Percentiles rank a stretch among this genome's conserved stretches.
Evolutionary conservation across 805 yeast species (phyloP).

Genomic region (Allodekkera sacchari): DNA sequence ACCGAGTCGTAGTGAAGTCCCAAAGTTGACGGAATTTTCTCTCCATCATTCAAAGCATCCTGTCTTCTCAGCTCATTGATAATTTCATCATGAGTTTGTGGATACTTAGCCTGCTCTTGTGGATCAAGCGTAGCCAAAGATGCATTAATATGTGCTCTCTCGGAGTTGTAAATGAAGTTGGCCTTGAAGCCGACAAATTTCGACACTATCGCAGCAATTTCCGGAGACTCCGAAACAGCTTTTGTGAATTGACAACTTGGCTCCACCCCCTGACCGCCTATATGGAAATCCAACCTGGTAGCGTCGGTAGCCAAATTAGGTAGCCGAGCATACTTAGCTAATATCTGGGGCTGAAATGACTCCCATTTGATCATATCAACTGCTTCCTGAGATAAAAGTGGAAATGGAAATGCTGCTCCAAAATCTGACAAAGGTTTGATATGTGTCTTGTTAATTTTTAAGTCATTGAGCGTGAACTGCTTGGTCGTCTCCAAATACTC

Average conservation of each 20-base stretch:
- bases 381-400: conserved; percentile 51
- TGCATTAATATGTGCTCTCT: conserved; percentile 42
- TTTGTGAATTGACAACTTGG: conserved; percentile 34
- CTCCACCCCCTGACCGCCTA: conserved; percentile 41
- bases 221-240: conserved; percentile 45
- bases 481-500: conserved; percentile 29
- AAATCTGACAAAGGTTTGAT: conserved; percentile 23
- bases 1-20: conserved; percentile 41
- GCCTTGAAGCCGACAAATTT: conserved; percentile 43
- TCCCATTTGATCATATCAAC: conserved; percentile 47
- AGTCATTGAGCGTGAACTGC: conserved; percentile 28
- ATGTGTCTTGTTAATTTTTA: conserved; percentile 26
- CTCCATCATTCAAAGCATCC: conserved; percentile 20
- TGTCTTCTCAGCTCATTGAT: conserved; percentile 8
- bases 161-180: conserved; percentile 40
- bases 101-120: conserved; percentile 8
- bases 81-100: conserved; percentile 11
- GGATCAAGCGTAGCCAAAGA: conserved; percentile 26
- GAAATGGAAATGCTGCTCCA: conserved; percentile 48
- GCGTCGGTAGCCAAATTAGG: conserved; percentile 22
- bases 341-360: conserved; percentile 33
- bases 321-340: conserved; percentile 33
- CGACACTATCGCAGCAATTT: conserved; percentile 36
- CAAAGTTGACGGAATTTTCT: conserved; percentile 35
- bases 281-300: conserved; percentile 32